Evolutionary conservation across 768 basidiomycete species (phyloP).

Genomic region (Leccinum sublutescens): DNA sequence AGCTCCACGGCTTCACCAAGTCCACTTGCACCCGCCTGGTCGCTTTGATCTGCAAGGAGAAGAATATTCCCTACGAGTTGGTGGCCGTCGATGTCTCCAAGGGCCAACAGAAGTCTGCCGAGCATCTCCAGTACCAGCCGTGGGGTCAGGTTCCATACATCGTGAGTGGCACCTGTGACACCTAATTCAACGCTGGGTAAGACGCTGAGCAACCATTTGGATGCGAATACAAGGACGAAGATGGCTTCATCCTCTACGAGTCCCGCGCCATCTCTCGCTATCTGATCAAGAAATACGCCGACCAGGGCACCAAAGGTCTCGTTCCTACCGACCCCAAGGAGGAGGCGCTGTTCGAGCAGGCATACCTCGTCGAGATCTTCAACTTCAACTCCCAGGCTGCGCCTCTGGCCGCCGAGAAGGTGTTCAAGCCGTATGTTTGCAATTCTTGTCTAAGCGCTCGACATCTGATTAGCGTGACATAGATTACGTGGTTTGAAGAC

Average conservation of each 20-base stretch:
- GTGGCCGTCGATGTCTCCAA: constrained; percentile 42
- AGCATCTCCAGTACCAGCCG: constrained; percentile 51
- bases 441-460: too few species aligned
- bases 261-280: constrained; percentile 62
- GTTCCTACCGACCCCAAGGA: constrained; percentile 44
- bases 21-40: constrained; percentile 56
- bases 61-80: constrained; percentile 54
- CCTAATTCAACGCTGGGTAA: neutral
- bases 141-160: constrained; percentile 54
- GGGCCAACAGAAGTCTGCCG: constrained; percentile 45
- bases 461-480: neutral
- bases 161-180: constrained; percentile 16
- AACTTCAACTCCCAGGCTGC: constrained; percentile 48
- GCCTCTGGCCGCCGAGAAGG: constrained; percentile 44
- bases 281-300: constrained; percentile 50
- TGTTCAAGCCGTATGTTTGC: constrained; percentile 47
- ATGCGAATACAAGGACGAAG: constrained; percentile 45
- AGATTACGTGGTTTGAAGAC: constrained; percentile 4
- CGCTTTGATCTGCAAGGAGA: constrained; percentile 51
- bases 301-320: constrained; percentile 46
- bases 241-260: constrained; percentile 62
- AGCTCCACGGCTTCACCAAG: constrained; percentile 30
- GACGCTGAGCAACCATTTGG: neutral
- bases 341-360: constrained; percentile 32
- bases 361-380: constrained; percentile 45